Percentiles rank a stretch among this genome's conserved stretches.
Conservation (phyloP, 371 early-diverging fungal genomes). For the Haplosporangium sp. region DNA sequence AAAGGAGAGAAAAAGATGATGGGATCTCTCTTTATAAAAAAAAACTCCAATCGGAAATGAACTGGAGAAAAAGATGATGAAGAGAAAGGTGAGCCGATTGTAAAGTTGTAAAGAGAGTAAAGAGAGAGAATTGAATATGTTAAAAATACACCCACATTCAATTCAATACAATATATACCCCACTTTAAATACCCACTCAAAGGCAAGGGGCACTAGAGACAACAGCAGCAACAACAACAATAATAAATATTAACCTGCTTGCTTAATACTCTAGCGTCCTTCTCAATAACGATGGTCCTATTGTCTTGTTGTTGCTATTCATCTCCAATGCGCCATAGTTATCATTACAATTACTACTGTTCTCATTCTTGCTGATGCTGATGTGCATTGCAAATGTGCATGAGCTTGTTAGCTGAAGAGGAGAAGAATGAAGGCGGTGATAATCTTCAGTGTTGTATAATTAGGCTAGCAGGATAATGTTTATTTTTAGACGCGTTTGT, state of each 20-base stretch:
- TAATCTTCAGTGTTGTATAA: background rate
- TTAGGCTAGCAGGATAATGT: background rate
- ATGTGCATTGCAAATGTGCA: background rate
- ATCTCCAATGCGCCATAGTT: background rate
- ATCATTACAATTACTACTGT: background rate
- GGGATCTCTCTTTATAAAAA: conserved; percentile 5
- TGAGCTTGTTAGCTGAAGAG: background rate
- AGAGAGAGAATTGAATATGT: background rate
- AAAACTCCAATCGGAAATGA: background rate
- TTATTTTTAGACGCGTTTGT: conserved; percentile 3
- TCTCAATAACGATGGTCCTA: too few relatives aligned
- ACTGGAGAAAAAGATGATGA: background rate
- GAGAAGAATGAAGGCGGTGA: background rate
- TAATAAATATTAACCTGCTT: too few relatives aligned
- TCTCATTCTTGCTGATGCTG: background rate
- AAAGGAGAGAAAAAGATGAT: conserved; percentile 4
- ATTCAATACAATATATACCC: background rate
- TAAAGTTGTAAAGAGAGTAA: background rate
- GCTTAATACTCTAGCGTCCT: too few relatives aligned
- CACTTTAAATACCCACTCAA: too few relatives aligned
- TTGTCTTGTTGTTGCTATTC: background rate
- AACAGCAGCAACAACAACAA: too few relatives aligned
- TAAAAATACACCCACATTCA: background rate
- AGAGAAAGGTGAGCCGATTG: background rate
- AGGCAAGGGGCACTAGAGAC: too few relatives aligned